Base-by-base conservation (phyloP, 1,284 basidiomycete genomes). In the Sporisorium iseilematis-ciliati region DNA sequence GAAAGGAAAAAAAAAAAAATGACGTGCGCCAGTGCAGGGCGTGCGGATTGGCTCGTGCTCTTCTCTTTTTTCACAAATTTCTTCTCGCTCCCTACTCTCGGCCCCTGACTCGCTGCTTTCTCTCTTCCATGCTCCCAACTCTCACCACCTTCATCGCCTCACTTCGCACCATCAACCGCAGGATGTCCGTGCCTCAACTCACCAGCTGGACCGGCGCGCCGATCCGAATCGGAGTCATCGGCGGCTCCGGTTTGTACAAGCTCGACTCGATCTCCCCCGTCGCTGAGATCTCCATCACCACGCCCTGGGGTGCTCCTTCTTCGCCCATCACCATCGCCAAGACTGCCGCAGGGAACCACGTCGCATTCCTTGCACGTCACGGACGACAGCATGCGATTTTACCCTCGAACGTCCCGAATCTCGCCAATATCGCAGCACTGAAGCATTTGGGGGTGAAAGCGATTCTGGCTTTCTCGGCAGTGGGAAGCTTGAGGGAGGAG, bases 401-500 rank as follows among this genome's bases (percentile, higher is more conserved):
- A 5, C 83, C 83, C 0, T 77, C 75, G 33, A 54, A 65, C 35
- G 83, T 84, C 7, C 94, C 94, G 42, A 87, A 88, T 2, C 91
- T 93, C 55, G 96, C 95, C 74, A 98, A 99, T 88, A 95, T 98
- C 83, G 92, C 95, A 16, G 95, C 95, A 0, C 89, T 98, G 78
- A 98, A 98, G 87, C 91, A 90, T 56, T 88, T 99, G 73, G 96
- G 96, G 56, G 93, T 94, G 16, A 90, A 91, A 69, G 92, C 91
- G 43, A 90, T 99, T 81, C 88, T 98, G 69, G 94, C 95, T 2
- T 99, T 99, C 88, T 93, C 92, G 18, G 96, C 96, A 8, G 96
- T 99, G 46, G 96, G 96, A 40, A 95, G 93, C n/a, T 89, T 99
- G 45, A 89, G 94, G 49, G 96, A 99, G 86, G 94, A 97, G 81